Evolutionary conservation across 305 asterid genomes (phyloP).

Genomic region (Coffea humblotiana): DNA sequence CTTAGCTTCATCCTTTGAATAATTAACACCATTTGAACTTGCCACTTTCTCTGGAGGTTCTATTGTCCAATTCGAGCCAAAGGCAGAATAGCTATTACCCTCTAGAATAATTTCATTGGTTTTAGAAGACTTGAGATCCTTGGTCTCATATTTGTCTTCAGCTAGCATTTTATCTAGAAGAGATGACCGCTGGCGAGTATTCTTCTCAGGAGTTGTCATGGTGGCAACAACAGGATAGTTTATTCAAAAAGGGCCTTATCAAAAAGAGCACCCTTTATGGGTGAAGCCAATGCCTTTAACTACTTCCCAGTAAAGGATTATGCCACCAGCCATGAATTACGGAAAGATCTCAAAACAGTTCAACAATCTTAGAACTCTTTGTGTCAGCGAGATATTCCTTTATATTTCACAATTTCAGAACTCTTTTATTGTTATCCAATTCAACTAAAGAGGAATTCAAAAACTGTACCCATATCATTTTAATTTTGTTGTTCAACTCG

Average conservation of each 20-base stretch:
- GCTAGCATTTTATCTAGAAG: constrained; percentile 74
- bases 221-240: constrained; percentile 35
- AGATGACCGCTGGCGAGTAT: constrained; percentile 45
- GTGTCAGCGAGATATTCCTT: too few relatives aligned
- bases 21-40: constrained; percentile 24
- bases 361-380: background rate
- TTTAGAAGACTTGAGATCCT: constrained; percentile 28
- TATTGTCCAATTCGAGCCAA: constrained; percentile 22
- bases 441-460: too few relatives aligned
- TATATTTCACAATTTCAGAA: too few relatives aligned
- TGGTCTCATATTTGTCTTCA: constrained; percentile 46
- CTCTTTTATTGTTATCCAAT: too few relatives aligned
- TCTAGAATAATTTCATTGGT: constrained; percentile 40
- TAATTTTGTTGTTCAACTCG: too few relatives aligned
- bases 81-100: constrained; percentile 27
- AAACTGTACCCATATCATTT: too few relatives aligned
- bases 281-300: constrained; percentile 77
- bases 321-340: background rate
- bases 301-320: constrained; percentile 51
- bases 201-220: constrained; percentile 43
- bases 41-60: constrained; percentile 27
- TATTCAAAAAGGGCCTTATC: constrained; percentile 56
- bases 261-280: constrained; percentile 46
- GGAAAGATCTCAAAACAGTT: background rate
- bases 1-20: constrained; percentile 32